A percentile compares a stretch with the other conserved stretches of the same genome.
Conservation (phyloP, 768 basidiomycete species). For the Paxillus ammoniavirescens region DNA sequence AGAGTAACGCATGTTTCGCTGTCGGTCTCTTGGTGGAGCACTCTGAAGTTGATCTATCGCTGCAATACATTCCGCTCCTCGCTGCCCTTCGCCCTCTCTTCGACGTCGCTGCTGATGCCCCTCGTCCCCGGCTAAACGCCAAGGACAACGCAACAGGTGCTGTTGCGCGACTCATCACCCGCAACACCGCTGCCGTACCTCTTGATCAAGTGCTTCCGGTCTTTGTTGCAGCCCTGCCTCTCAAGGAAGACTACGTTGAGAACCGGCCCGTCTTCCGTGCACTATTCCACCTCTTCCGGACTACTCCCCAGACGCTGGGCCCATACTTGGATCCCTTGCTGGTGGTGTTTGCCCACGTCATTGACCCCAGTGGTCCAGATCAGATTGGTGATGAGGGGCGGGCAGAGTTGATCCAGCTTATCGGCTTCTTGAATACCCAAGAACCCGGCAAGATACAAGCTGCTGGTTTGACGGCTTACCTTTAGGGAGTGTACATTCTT, state of each 20-base stretch:
- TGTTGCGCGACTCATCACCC: constrained; percentile 81
- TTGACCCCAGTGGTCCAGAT: constrained; percentile 72
- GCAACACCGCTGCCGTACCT: constrained; percentile 76
- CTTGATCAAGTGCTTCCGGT: constrained; percentile 89
- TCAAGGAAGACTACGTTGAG: constrained; percentile 87
- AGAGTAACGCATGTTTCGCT: constrained; percentile 95
- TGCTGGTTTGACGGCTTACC: constrained; percentile 62
- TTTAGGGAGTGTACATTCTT: constrained; percentile 41
- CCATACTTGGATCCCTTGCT: constrained; percentile 80
- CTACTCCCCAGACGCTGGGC: constrained; percentile 65
- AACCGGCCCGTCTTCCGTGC: constrained; percentile 88
- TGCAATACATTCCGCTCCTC: constrained; percentile 80
- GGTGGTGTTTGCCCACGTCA: constrained; percentile 73
- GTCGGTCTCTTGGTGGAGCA: constrained; percentile 89
- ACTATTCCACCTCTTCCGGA: constrained; percentile 83
- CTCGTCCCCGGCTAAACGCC: constrained; percentile 73
- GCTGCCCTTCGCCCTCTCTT: constrained; percentile 82
- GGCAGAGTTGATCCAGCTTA: constrained; percentile 69
- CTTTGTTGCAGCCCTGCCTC: constrained; percentile 77
- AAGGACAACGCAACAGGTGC: constrained; percentile 97
- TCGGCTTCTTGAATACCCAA: constrained; percentile 69
- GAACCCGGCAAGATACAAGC: constrained; percentile 79
- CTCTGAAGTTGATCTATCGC: constrained; percentile 74
- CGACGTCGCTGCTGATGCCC: constrained; percentile 56
- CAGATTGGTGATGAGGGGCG: constrained; percentile 81